Evolutionary conservation across 306 rosid species (phyloP).

Genomic region (Fragaria ananassa): DNA sequence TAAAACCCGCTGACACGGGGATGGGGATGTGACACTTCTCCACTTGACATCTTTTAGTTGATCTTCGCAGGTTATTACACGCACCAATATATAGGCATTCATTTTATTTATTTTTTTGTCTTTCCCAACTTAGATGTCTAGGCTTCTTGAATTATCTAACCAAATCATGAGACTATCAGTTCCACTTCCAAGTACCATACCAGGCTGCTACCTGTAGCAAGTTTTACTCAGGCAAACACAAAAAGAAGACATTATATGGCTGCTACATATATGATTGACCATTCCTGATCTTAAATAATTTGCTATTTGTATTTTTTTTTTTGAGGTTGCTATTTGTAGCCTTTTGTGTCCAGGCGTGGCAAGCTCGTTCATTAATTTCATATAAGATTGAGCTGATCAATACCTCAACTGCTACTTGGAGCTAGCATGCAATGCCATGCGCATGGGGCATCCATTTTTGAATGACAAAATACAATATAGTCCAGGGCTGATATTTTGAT

Average conservation of each 20-base stretch:
- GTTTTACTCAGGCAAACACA: background rate
- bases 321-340: background rate
- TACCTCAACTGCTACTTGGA: background rate
- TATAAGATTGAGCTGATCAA: background rate
- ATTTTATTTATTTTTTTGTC: no score
- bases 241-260: background rate
- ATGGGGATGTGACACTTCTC: no score
- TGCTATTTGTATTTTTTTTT: background rate
- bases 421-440: conserved; percentile 21
- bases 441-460: conserved; percentile 1
- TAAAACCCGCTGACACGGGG: fast-evolving
- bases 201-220: background rate
- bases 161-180: background rate
- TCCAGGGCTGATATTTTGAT: background rate
- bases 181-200: background rate
- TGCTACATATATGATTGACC: background rate
- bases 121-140: no score
- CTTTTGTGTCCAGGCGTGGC: background rate
- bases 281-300: background rate
- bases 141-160: no score
- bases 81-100: no score
- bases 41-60: no score
- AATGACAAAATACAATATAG: background rate
- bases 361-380: background rate
- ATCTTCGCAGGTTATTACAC: no score